phyloP scores from a whole-genome alignment of 495 filamentous ascomycete genomes.

The Parathielavia hyrcaniae region DNA sequence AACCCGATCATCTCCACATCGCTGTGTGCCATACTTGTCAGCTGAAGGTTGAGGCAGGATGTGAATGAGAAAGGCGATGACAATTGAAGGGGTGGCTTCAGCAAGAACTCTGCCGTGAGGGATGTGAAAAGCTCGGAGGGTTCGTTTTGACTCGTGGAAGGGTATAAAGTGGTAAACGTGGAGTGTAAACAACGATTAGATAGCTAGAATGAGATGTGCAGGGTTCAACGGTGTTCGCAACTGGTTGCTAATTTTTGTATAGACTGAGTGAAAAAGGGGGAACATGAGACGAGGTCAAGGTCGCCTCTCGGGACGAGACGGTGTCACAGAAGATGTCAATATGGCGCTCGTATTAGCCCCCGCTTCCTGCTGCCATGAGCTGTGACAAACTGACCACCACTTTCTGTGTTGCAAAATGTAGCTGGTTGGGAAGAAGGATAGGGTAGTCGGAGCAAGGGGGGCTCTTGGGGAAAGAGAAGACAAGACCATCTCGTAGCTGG shows the following conservation, averaged over 20 bases:
- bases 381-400: neutral
- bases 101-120: no score
- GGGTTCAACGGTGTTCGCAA: no score
- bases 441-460: neutral
- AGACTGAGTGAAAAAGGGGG: neutral
- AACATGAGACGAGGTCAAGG: neutral
- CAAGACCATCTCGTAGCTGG: no score
- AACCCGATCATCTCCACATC: neutral
- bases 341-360: constrained; percentile 1
- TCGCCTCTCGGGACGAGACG: constrained; percentile 2
- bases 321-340: constrained; percentile 1
- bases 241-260: neutral
- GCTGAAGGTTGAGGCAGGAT: neutral
- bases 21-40: neutral
- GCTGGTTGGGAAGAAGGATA: neutral
- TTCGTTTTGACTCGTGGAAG: no score
- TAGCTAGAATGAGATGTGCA: no score
- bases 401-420: neutral
- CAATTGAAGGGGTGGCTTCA: neutral
- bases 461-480: no score
- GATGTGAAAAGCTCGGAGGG: no score
- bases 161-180: neutral
- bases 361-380: no score
- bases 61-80: neutral
- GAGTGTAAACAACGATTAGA: no score